Base-by-base conservation (phyloP, 2,329 filamentous ascomycete genomes). In the Cercospora canescens region DNA sequence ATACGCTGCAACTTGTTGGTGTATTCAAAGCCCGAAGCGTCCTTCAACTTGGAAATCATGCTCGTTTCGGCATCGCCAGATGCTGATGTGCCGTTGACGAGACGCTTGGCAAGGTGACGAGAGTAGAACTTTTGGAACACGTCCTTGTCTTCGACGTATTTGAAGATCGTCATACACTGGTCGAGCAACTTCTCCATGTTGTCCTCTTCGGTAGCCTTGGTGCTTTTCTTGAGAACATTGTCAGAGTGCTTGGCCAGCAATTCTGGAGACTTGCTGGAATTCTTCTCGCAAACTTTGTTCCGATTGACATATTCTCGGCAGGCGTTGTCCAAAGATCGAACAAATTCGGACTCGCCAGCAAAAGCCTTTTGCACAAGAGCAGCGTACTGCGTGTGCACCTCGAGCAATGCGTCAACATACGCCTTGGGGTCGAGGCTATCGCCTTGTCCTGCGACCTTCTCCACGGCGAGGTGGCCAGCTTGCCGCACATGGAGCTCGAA, bases 81-180 rank as follows among this genome's bases (percentile, higher is more conserved):
- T 3, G 95, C 95, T 0, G 95, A 98, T 77, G 91, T 97, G 78
- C 91, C 93, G 79, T 97, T 93, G 18, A 99, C 95, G 63, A 99
- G 83, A 74, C 95, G 93, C 78, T 96, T 93, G 58, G 95, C 95
- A 73, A 99, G 83, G 90, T 97, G 97, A 69, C 94, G 91, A 1
- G 94, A 96, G 81, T 99, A 99, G 81, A 97, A 99, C 80, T 98
- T 99, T 80, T 98, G 95, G 86, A 99, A 99, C 5, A 99, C 96
- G 76, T 99, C 95, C 85, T 99, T 99, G 81, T 99, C 96, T 78
- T 99, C 95, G 70, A 99, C 98, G 80, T 99, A 99, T 83, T 98
- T 98, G 87, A 99, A 99, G 63, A 99, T 93, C 1, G 94, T 97
- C 95, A 99, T 99, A 74, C 99, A 95, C 78, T 97, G 92, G 21